phyloP scores from a whole-genome alignment of 192 early-diverging fungal genomes.

The Coemansia asiatica region DNA sequence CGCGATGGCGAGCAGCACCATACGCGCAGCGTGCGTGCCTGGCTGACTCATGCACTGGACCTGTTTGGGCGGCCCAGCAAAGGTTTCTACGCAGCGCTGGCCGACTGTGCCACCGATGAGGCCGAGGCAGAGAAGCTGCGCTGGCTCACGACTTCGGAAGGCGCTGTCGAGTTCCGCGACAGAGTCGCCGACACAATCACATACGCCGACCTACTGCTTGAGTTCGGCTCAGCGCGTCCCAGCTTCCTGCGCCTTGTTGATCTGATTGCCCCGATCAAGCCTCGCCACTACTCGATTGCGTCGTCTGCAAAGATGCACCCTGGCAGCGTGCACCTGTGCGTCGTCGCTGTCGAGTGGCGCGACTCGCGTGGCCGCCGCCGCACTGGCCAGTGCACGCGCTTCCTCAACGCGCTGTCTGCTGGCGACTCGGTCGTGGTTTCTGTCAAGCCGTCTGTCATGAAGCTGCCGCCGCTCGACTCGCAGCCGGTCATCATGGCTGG shows the following conservation, averaged over 20 bases:
- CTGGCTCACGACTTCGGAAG: constrained; percentile 68
- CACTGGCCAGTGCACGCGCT: constrained; percentile 89
- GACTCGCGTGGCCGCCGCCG: constrained; percentile 66
- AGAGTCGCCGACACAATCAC: constrained; percentile 81
- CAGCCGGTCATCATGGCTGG: constrained; percentile 97
- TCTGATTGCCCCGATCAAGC: constrained; percentile 85
- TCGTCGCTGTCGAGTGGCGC: constrained; percentile 91
- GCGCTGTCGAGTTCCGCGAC: constrained; percentile 73
- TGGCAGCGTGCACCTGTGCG: constrained; percentile 84
- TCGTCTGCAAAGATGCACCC: constrained; percentile 86
- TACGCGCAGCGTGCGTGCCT: constrained; percentile 72
- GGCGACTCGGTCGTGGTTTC: constrained; percentile 78
- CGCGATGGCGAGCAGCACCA: constrained; percentile 61
- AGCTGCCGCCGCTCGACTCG: constrained; percentile 74
- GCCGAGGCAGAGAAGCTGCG: constrained; percentile 66
- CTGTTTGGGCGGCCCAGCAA: constrained; percentile 94
- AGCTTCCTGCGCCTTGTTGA: constrained; percentile 68
- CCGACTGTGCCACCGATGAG: constrained; percentile 67
- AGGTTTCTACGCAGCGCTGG: constrained; percentile 86
- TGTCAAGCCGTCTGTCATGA: constrained; percentile 97
- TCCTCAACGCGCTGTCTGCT: constrained; percentile 68
- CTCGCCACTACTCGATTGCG: constrained; percentile 98
- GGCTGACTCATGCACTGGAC: constrained; percentile 82
- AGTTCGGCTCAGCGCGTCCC: constrained; percentile 82
- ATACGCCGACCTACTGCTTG: constrained; percentile 83